phyloP scores from a whole-genome alignment of 1,284 basidiomycete species.

The Polyporus tsugae region DNA sequence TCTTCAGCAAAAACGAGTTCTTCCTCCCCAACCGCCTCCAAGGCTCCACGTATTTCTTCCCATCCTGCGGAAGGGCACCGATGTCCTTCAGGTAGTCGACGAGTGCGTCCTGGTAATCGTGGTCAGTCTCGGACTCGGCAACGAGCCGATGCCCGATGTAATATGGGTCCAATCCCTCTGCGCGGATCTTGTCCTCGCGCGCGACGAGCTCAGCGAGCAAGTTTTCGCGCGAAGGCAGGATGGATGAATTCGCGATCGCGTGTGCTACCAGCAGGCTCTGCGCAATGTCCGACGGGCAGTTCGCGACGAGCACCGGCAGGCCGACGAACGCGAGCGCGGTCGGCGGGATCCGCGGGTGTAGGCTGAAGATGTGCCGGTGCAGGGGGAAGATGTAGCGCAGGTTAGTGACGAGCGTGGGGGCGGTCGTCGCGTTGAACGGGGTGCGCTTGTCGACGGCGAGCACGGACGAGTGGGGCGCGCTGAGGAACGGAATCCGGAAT shows the following conservation, averaged over 20 bases:
- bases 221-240: constrained; percentile 50
- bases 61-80: constrained; percentile 51
- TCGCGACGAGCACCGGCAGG: constrained; percentile 52
- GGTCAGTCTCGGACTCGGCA: constrained; percentile 45
- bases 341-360: constrained; percentile 53
- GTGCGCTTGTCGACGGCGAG: constrained; percentile 34
- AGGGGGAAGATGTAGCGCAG: constrained; percentile 63
- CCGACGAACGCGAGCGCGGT: constrained; percentile 65
- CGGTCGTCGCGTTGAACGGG: constrained; percentile 37
- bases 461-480: constrained; percentile 39
- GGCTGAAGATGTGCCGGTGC: constrained; percentile 59
- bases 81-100: constrained; percentile 52
- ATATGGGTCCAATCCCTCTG: constrained; percentile 56
- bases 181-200: constrained; percentile 49
- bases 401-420: constrained; percentile 52
- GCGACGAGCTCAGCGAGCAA: constrained; percentile 50
- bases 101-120: constrained; percentile 58
- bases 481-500: constrained; percentile 59
- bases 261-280: constrained; percentile 57
- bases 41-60: constrained; percentile 54
- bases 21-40: constrained; percentile 52
- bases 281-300: constrained; percentile 59
- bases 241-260: constrained; percentile 50
- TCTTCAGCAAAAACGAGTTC: constrained; percentile 45
- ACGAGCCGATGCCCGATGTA: constrained; percentile 56